A percentile compares a stretch with the other conserved stretches of the same genome.
These are phyloP conservation scores for Fusarium setosum DNA, from an alignment of 2,329 filamentous ascomycete genomes.

Conservation along the genomic window DNA sequence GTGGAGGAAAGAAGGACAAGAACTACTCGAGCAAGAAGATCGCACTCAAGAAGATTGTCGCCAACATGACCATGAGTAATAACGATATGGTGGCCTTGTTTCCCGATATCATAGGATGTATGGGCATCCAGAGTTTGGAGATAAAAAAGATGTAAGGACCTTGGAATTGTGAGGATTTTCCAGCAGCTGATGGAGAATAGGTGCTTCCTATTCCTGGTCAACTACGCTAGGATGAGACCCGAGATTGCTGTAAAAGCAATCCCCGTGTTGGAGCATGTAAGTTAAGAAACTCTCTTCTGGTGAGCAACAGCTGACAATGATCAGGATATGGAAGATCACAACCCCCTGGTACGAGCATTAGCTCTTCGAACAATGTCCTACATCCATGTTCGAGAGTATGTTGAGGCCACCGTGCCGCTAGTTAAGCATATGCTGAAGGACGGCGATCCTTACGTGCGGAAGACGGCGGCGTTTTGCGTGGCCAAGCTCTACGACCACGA, in stretches of 20 bases:
- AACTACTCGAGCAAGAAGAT: slow-evolving; percentile 96
- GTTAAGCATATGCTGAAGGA: slow-evolving; percentile 88
- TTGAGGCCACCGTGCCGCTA: slow-evolving; percentile 87
- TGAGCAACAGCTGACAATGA: slow-evolving; percentile 23
- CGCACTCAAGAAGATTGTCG: slow-evolving; percentile 98
- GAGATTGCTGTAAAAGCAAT: slow-evolving; percentile 95
- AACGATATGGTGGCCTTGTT: slow-evolving; percentile 99
- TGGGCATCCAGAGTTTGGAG: slow-evolving; percentile 93
- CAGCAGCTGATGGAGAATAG: slow-evolving; percentile 58
- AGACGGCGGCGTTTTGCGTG: slow-evolving; percentile 95
- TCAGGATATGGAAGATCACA: slow-evolving; percentile 92
- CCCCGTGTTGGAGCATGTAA: slow-evolving; percentile 83
- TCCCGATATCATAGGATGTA: slow-evolving; percentile 93
- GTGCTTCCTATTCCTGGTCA: slow-evolving; percentile 98
- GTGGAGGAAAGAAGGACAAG: slow-evolving; percentile 97
- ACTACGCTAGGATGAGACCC: slow-evolving; percentile 94
- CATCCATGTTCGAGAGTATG: slow-evolving; percentile 95
- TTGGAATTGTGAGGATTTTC: neutral
- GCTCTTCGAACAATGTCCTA: slow-evolving; percentile 97
- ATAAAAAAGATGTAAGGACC: slow-evolving; percentile 95
- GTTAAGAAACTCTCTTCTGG: slow-evolving; percentile 32
- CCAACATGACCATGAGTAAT: slow-evolving; percentile 99
- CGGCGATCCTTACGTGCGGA: slow-evolving; percentile 93
- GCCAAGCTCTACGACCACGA: slow-evolving; percentile 99
- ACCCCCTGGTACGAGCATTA: slow-evolving; percentile 91